A percentile compares a stretch with the other conserved stretches of the same genome.
Conservation (phyloP, 148 eudicot genomes). For the Pharnaceum exiguum region DNA sequence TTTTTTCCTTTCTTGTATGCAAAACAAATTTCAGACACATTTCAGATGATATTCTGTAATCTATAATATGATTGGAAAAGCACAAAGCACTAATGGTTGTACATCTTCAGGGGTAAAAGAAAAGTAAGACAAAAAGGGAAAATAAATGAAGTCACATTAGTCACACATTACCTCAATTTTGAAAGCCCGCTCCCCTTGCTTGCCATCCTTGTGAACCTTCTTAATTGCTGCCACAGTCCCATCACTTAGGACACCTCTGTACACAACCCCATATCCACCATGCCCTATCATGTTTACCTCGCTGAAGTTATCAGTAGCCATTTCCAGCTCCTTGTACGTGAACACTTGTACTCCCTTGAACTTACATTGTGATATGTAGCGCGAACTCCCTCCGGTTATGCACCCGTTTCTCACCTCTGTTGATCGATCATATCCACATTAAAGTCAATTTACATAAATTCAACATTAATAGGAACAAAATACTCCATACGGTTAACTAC, state of each 20-base stretch:
- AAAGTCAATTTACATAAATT: neutral
- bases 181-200: constrained; percentile 84
- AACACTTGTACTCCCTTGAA: constrained; percentile 71
- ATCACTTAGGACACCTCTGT: constrained; percentile 66
- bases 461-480: neutral
- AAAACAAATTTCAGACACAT: too few relatives aligned
- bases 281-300: constrained; percentile 58
- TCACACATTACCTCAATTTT: constrained; percentile 71
- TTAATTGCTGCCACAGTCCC: constrained; percentile 74
- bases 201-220: constrained; percentile 60
- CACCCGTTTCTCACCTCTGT: constrained; percentile 54
- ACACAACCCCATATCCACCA: constrained; percentile 71
- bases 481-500: neutral
- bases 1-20: too few relatives aligned
- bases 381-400: constrained; percentile 37
- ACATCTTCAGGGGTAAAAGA: neutral
- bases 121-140: neutral
- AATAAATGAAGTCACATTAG: constrained; percentile 7
- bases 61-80: too few relatives aligned
- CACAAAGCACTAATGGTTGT: neutral
- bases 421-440: neutral
- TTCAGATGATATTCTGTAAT: too few relatives aligned
- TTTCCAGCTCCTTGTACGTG: constrained; percentile 77
- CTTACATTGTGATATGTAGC: constrained; percentile 24
- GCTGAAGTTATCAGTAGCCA: constrained; percentile 63